Conservation (phyloP, 352 stramenopile genomes). For the Pythium diclinum region DNA sequence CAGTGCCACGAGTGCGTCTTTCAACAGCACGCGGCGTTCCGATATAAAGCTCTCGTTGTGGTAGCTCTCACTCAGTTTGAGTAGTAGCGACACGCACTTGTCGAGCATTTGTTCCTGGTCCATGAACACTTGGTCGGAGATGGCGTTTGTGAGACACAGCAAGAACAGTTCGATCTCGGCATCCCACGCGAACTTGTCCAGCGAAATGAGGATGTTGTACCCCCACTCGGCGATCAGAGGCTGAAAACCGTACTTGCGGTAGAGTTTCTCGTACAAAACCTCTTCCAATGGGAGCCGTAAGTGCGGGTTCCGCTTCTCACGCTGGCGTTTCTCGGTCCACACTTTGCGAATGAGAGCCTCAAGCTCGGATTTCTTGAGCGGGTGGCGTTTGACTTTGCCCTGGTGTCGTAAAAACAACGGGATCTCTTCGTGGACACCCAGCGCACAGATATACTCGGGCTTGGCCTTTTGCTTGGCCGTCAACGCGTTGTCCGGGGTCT, state of each 20-base stretch:
- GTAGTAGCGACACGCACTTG: slow-evolving; percentile 47
- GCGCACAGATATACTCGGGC: slow-evolving; percentile 57
- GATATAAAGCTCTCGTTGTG: slow-evolving; percentile 50
- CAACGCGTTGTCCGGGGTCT: background rate
- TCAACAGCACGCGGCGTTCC: slow-evolving; percentile 57
- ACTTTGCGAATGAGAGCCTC: slow-evolving; percentile 68
- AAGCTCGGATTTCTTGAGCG: slow-evolving; percentile 66
- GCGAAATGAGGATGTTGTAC: slow-evolving; percentile 77
- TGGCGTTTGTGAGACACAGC: slow-evolving; percentile 57
- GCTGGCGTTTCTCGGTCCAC: slow-evolving; percentile 73
- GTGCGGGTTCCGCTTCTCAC: slow-evolving; percentile 52
- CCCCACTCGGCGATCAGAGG: slow-evolving; percentile 79
- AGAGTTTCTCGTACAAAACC: slow-evolving; percentile 70
- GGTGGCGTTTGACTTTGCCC: slow-evolving; percentile 57
- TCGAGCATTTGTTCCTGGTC: slow-evolving; percentile 70
- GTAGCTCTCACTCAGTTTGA: slow-evolving; percentile 49
- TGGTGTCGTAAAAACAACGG: slow-evolving; percentile 74
- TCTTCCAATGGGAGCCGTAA: slow-evolving; percentile 50
- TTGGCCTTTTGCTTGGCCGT: slow-evolving; percentile 37
- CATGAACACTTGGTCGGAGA: slow-evolving; percentile 67
- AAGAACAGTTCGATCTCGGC: slow-evolving; percentile 79
- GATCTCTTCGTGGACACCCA: slow-evolving; percentile 53
- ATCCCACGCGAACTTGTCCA: slow-evolving; percentile 70
- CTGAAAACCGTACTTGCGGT: slow-evolving; percentile 81
- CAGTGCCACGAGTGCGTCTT: slow-evolving; percentile 68